Conservation (phyloP, 495 filamentous ascomycete species). For the Friedmanniomyces endolithicus region DNA sequence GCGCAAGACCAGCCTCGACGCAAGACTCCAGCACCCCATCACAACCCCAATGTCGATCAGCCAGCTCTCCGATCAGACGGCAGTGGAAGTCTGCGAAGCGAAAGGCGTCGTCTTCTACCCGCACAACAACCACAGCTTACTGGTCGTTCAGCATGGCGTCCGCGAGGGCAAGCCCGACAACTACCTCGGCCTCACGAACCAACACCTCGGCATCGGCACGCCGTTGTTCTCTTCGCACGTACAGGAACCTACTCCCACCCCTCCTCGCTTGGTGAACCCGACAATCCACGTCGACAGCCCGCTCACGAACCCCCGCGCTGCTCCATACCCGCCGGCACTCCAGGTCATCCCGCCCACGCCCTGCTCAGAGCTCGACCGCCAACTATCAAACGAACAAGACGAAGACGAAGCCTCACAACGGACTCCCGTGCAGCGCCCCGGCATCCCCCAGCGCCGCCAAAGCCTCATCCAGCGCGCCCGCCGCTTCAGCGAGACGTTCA, state of each 20-base stretch:
- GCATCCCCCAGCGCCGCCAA: slow-evolving; percentile 21
- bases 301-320: slow-evolving; percentile 60
- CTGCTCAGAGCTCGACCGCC: slow-evolving; percentile 41
- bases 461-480: slow-evolving; percentile 28
- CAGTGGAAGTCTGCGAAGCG: slow-evolving; percentile 59
- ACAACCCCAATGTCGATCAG: slow-evolving; percentile 45
- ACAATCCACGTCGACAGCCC: slow-evolving; percentile 23
- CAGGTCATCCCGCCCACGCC: slow-evolving; percentile 67
- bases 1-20: slow-evolving; percentile 21
- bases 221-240: slow-evolving; percentile 9
- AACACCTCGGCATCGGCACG: background rate
- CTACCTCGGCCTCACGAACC: slow-evolving; percentile 14
- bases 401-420: too few species aligned
- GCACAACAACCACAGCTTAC: slow-evolving; percentile 72
- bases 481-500: slow-evolving; percentile 29
- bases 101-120: slow-evolving; percentile 71
- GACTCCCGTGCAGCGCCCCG: background rate
- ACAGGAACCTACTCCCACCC: slow-evolving; percentile 1
- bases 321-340: slow-evolving; percentile 56
- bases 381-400: slow-evolving; percentile 23
- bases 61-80: slow-evolving; percentile 43
- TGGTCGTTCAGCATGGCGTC: slow-evolving; percentile 55
- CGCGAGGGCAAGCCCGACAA: slow-evolving; percentile 19
- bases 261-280: background rate
- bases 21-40: slow-evolving; percentile 41